Evolutionary conservation across 1,284 basidiomycete species (phyloP).

Genomic region (Tetrapyrgos nigripes): DNA sequence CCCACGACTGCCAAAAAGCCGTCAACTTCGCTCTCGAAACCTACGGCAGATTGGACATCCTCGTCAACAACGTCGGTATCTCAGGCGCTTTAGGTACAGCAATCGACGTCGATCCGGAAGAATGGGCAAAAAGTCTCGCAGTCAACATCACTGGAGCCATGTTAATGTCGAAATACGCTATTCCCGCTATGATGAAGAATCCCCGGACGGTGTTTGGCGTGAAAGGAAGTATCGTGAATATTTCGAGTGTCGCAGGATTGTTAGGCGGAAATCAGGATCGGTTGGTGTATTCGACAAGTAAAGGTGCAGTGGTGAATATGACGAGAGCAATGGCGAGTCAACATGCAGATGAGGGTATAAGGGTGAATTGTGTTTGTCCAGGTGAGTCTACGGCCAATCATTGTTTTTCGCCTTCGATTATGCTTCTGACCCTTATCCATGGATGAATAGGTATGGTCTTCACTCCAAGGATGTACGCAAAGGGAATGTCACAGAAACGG

Average conservation of each 20-base stretch:
- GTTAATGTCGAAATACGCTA: conserved; percentile 43
- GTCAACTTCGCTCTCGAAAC: conserved; percentile 35
- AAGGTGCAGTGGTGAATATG: conserved; percentile 47
- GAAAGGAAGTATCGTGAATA: conserved; percentile 41
- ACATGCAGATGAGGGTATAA: conserved; percentile 42
- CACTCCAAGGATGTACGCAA: conserved; percentile 44
- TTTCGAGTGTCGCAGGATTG: conserved; percentile 41
- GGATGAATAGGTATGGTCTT: conserved; percentile 42
- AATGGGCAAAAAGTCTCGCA: conserved; percentile 40
- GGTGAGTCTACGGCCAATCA: no score
- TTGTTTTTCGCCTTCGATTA: no score
- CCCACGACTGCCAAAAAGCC: conserved; percentile 36
- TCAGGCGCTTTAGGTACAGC: conserved; percentile 40
- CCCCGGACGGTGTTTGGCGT: conserved; percentile 23
- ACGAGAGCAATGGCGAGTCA: conserved; percentile 47
- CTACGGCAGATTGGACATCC: conserved; percentile 43
- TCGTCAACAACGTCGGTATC: conserved; percentile 48
- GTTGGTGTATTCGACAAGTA: conserved; percentile 45
- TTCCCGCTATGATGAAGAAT: conserved; percentile 45
- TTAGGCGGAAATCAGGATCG: conserved; percentile 38
- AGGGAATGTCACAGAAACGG: conserved; percentile 38
- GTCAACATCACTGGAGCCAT: conserved; percentile 45
- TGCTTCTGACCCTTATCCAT: no score
- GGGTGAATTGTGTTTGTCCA: conserved; percentile 37
- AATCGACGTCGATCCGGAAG: conserved; percentile 36